Evolutionary conservation across 2,329 filamentous ascomycete species (phyloP), one percentile per base, ranked within the genome.

Genomic region (Kalaharituber pfeilii): DNA sequence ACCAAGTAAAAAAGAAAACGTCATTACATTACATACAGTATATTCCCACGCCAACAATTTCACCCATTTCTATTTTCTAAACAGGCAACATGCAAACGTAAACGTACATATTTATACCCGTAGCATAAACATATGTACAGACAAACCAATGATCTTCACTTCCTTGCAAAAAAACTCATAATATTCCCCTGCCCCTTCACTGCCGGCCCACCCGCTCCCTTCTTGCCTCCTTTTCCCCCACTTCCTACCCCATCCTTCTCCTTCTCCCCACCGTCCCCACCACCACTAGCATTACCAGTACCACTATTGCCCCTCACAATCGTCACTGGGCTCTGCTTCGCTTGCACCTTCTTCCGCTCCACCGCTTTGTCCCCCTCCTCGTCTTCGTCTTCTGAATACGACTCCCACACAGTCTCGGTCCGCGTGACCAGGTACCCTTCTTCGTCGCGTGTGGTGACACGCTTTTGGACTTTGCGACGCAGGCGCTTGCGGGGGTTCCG

Each of bases 101-200:
- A n/a, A n/a, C n/a, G n/a, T n/a, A n/a, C n/a, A n/a, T n/a, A n/a
- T n/a, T n/a, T n/a, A n/a, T n/a, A n/a, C n/a, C n/a, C n/a, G n/a
- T n/a, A n/a, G n/a, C n/a, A n/a, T n/a, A n/a, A n/a, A n/a, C n/a
- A n/a, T n/a, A n/a, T n/a, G n/a, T n/a, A n/a, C n/a, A n/a, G n/a
- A n/a, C 9, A 28, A 36, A 36, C 36, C 42, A 42, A 44, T 50
- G 28, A 22, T 53, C 42, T 53, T 64, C 65, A 84, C 65, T 87
- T 91, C 72, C 93, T 94, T 42, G 76, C 75, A 68, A 94, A 94
- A 69, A 94, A 94, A 1, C 82, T 86, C 82, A 88, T 94, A 65
- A 94, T 94, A 66, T 75, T 94, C 2, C 87, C 86, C 64, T 86
- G 82, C 2, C 77, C 18, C n/a, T 56, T 53, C 61, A 60, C 60